Evolutionary conservation across 805 yeast genomes (phyloP), one percentile per base, ranked within the genome.

Genomic region (Alloascoidea hylecoeti): DNA sequence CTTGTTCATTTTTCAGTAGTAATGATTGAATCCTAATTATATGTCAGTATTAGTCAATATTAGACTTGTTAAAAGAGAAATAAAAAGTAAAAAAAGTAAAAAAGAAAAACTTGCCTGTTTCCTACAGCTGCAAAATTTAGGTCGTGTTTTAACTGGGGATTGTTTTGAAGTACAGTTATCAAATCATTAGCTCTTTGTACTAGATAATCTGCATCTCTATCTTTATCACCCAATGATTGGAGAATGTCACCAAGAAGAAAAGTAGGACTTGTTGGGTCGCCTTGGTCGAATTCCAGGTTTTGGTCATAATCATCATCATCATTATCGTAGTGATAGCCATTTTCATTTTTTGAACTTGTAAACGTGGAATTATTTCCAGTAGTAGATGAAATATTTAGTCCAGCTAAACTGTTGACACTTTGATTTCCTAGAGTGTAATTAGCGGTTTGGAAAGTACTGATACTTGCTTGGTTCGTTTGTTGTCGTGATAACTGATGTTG

Each of bases 141-240:
- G 37, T 84, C 94, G 23, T 68, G 61, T 48, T 74, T 73, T 23
- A 85, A 59, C 17, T 64, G 60, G 0, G 88, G 81, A 48, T 77
- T 60, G 35, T 67, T 61, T 33, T 62, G 66, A 5, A 84, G 55
- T 4, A 84, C 47, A 1, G 58, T 50, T 1, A 79, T 78, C 30
- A 84, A 60, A 33, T 72, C 79, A 50, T 84, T 83, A 1, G 89
- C 75, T 42, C 70, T 72, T 5, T 68, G 56, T 3, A 83, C 68
- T 15, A 75, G 53, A 38, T 55, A 58, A 28, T 63, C 67, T 4
- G 74, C 67, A 15, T 69, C 68, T 36, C 57, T 63, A 32, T 71
- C 73, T 34, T 61, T 63, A 30, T 61, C 70, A 3, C 74, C 75
- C 23, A 81, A 49, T 12, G 69, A 58, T 37, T 75, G 76, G 18